Percentiles rank a stretch among this genome's conserved stretches.
phyloP scores from a whole-genome alignment of 129 eudicot genomes.

The Lactuca saligna region DNA sequence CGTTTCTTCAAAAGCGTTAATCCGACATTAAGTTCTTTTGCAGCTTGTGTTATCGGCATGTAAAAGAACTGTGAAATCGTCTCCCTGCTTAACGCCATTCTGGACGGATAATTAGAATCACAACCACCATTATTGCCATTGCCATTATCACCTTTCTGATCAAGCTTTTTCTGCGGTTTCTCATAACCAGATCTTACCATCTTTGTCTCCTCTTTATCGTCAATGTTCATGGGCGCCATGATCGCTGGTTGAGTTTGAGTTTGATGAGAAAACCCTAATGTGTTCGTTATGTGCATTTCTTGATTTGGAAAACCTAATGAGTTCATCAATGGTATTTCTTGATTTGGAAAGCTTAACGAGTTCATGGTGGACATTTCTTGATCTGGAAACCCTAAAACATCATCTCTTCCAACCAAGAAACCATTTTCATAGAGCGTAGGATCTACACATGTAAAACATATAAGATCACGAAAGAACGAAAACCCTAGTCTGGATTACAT shows the following conservation, averaged over 20 bases:
- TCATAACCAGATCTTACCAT: not conserved
- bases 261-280: conserved; percentile 23
- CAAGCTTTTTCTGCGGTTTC: conserved; percentile 3
- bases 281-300: conserved; percentile 18
- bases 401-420: conserved; percentile 2
- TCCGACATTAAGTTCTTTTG: conserved; percentile 82
- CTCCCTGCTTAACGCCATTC: conserved; percentile 45
- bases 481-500: not conserved
- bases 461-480: conserved; percentile 5
- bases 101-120: conserved; percentile 6
- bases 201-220: conserved; percentile 9
- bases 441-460: conserved; percentile 19
- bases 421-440: conserved; percentile 15
- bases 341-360: not conserved
- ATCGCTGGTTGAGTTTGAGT: conserved; percentile 12
- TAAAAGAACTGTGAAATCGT: conserved; percentile 60
- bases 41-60: conserved; percentile 88
- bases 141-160: not conserved
- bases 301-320: conserved; percentile 21
- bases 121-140: not conserved
- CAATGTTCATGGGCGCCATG: not conserved
- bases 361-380: conserved; percentile 3
- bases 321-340: conserved; percentile 11
- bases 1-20: conserved; percentile 77
- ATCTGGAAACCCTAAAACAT: conserved; percentile 17